Percentiles rank a stretch among this genome's conserved stretches.
Conservation (phyloP, 495 filamentous ascomycete species). For the Penicillium malachiteum region DNA sequence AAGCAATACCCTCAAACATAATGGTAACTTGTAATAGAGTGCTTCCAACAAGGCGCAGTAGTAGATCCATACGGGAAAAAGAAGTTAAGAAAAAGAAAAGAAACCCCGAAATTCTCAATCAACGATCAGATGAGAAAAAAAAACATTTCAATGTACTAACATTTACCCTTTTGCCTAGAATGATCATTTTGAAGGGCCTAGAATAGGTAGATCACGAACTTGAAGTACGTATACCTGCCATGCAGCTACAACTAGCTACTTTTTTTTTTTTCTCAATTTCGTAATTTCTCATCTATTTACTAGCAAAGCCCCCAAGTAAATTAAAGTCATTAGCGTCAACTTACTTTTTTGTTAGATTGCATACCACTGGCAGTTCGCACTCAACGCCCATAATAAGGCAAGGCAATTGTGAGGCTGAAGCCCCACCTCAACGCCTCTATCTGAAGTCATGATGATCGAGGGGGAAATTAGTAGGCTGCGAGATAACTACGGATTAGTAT, state of each 20-base stretch:
- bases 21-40: background rate
- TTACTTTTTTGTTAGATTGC: slow-evolving; percentile 6
- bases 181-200: no score
- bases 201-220: background rate
- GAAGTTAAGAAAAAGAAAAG: background rate
- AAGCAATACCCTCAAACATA: slow-evolving; percentile 2
- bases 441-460: slow-evolving; percentile 25
- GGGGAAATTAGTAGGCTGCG: no score
- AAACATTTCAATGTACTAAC: background rate
- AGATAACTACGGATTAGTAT: background rate
- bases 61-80: background rate
- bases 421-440: background rate
- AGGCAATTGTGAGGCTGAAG: slow-evolving; percentile 16
- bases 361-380: slow-evolving; percentile 12
- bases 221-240: no score
- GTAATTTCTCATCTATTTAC: background rate
- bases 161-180: no score
- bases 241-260: no score
- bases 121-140: background rate
- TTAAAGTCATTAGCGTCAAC: slow-evolving; percentile 26
- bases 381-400: background rate
- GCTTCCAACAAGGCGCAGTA: background rate
- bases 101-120: background rate
- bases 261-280: no score
- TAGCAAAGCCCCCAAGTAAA: background rate